A percentile compares a stretch with the other conserved stretches of the same genome.
phyloP scores from a whole-genome alignment of 2,329 filamentous ascomycete species.

The Arachnomyces sp. region DNA sequence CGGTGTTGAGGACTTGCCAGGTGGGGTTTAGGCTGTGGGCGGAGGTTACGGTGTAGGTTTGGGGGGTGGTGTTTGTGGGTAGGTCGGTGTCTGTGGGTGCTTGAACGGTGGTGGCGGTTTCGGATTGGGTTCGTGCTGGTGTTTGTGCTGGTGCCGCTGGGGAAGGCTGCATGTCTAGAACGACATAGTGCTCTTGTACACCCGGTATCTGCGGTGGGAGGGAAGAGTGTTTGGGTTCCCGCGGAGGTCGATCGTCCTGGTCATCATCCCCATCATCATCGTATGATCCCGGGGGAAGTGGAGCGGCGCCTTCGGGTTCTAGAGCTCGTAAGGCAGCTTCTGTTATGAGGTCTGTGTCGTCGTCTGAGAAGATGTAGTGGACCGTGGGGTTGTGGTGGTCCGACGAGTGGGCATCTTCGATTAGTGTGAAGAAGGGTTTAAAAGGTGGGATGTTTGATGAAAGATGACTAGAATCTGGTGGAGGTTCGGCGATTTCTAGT shows the following conservation, averaged over 20 bases:
- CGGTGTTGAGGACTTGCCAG: constrained; percentile 58
- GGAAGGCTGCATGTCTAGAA: constrained; percentile 44
- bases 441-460: constrained; percentile 40
- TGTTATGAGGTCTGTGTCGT: constrained; percentile 70
- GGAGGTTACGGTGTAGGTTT: constrained; percentile 48
- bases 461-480: too few species aligned
- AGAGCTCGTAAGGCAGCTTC: constrained; percentile 52
- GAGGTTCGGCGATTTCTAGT: too few species aligned
- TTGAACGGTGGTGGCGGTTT: constrained; percentile 14
- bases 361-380: constrained; percentile 89
- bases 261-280: constrained; percentile 24
- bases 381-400: constrained; percentile 76
- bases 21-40: constrained; percentile 64
- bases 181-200: constrained; percentile 47
- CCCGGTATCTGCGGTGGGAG: constrained; percentile 41
- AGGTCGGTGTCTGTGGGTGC: constrained; percentile 18
- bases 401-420: constrained; percentile 65
- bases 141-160: constrained; percentile 12
- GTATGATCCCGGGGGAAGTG: too few species aligned
- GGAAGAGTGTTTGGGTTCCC: constrained; percentile 21
- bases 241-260: constrained; percentile 11
- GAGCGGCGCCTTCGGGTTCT: constrained; percentile 25
- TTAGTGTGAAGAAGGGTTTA: constrained; percentile 73
- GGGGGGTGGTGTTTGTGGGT: constrained; percentile 13
- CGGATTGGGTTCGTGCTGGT: constrained; percentile 9